A percentile compares a stretch with the other conserved stretches of the same genome.
phyloP scores from a whole-genome alignment of 2,329 filamentous ascomycete genomes.

The Passalora sequoiae region DNA sequence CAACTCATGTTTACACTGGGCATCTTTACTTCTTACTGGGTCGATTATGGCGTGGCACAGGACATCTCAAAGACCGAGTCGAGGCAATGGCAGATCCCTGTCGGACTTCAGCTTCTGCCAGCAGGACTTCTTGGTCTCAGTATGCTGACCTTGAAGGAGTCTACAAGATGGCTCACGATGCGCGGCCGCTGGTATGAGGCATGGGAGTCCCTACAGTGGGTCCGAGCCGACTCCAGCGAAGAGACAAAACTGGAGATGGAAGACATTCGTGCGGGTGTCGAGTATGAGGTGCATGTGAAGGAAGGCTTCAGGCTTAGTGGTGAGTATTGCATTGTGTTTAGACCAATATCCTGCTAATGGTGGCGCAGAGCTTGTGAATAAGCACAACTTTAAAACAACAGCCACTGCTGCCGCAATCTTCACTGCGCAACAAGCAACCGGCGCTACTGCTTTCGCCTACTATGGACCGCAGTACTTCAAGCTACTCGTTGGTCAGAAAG shows the following conservation, averaged over 20 bases:
- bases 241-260: slow-evolving; percentile 44
- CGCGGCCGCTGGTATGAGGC: slow-evolving; percentile 44
- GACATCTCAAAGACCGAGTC: slow-evolving; percentile 33
- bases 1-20: slow-evolving; percentile 48
- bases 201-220: slow-evolving; percentile 48
- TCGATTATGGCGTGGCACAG: slow-evolving; percentile 46
- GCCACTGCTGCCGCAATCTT: slow-evolving; percentile 46
- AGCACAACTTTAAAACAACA: slow-evolving; percentile 43
- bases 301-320: slow-evolving; percentile 20
- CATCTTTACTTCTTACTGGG: slow-evolving; percentile 51
- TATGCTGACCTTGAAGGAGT: slow-evolving; percentile 47
- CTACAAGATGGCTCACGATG: slow-evolving; percentile 48
- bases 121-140: slow-evolving; percentile 46
- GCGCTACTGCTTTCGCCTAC: slow-evolving; percentile 52
- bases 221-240: slow-evolving; percentile 42
- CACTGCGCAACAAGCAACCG: slow-evolving; percentile 50
- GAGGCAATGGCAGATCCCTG: slow-evolving; percentile 53
- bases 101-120: slow-evolving; percentile 49
- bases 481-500: slow-evolving; percentile 44
- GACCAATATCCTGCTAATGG: background rate
- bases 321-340: background rate
- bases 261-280: slow-evolving; percentile 47
- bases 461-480: slow-evolving; percentile 50
- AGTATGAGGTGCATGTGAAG: slow-evolving; percentile 42
- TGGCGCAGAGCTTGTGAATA: slow-evolving; percentile 40